These are phyloP conservation scores for Melaleuca quinquenervia DNA, from an alignment of 345 rosid species.

Conservation along the genomic window DNA sequence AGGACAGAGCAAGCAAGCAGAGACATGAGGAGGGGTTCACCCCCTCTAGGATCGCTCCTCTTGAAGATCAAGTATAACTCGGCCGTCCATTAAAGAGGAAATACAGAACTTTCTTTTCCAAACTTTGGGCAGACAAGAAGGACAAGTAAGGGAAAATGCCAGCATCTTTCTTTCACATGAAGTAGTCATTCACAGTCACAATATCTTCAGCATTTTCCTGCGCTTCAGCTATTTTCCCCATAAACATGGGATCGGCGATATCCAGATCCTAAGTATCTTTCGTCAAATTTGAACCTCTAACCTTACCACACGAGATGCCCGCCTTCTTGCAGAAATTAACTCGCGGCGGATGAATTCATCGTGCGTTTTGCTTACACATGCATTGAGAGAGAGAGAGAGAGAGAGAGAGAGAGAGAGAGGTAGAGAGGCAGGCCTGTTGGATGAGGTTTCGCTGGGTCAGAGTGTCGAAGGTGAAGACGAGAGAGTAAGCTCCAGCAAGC, in stretches of 20 bases:
- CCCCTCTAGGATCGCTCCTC: too few species aligned
- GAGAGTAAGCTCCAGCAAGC: constrained; percentile 61
- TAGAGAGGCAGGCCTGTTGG: constrained; percentile 33
- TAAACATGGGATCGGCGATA: not conserved
- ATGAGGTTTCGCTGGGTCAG: constrained; percentile 56
- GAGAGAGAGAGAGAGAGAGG: not conserved
- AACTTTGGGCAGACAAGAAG: not conserved
- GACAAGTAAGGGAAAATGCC: not conserved
- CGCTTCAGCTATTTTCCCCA: not conserved
- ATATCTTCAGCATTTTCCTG: not conserved
- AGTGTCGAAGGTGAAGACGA: constrained; percentile 50
- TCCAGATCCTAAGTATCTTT: not conserved
- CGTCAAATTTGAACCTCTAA: not conserved
- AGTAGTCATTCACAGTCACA: not conserved
- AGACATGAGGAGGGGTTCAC: too few species aligned
- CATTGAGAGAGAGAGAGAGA: not conserved
- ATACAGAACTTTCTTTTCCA: not conserved
- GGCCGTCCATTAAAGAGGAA: too few species aligned
- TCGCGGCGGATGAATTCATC: not conserved
- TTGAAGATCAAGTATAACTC: too few species aligned
- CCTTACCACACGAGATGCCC: not conserved
- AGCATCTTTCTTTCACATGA: not conserved
- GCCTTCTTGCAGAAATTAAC: not conserved
- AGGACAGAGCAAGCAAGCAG: not conserved
- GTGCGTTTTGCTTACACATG: not conserved